Evolutionary conservation across 2,329 filamentous ascomycete genomes (phyloP).

Genomic region (Fusarium stilboides): DNA sequence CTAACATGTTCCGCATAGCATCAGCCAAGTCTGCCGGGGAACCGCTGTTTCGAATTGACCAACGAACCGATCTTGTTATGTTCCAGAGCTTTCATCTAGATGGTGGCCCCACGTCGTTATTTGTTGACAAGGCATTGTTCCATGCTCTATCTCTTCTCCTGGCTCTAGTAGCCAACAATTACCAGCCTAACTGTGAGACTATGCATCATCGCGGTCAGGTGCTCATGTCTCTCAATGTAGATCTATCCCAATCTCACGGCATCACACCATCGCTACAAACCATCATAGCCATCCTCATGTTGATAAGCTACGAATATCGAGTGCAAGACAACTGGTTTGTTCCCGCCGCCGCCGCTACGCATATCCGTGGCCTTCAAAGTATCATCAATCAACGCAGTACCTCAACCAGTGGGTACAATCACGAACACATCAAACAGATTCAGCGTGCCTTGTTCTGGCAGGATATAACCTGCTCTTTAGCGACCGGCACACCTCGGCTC

Average conservation of each 20-base stretch:
- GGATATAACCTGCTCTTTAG: conserved; percentile 15
- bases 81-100: background rate
- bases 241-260: background rate
- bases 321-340: background rate
- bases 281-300: background rate
- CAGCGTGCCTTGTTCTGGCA: conserved; percentile 21
- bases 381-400: background rate
- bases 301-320: conserved; percentile 20
- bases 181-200: background rate
- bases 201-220: conserved; percentile 14
- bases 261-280: background rate
- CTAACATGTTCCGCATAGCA: background rate
- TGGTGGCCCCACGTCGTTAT: background rate
- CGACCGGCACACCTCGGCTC: background rate
- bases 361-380: conserved; percentile 8
- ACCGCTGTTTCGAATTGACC: conserved; percentile 14
- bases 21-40: conserved; percentile 1
- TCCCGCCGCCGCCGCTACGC: background rate
- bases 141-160: conserved; percentile 17
- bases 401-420: background rate
- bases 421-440: background rate
- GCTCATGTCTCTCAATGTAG: conserved; percentile 1
- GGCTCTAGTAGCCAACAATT: background rate
- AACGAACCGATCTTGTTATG: background rate
- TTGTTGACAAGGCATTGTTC: background rate